phyloP scores from a whole-genome alignment of 148 eudicot genomes.

The Oxyria digyna region DNA sequence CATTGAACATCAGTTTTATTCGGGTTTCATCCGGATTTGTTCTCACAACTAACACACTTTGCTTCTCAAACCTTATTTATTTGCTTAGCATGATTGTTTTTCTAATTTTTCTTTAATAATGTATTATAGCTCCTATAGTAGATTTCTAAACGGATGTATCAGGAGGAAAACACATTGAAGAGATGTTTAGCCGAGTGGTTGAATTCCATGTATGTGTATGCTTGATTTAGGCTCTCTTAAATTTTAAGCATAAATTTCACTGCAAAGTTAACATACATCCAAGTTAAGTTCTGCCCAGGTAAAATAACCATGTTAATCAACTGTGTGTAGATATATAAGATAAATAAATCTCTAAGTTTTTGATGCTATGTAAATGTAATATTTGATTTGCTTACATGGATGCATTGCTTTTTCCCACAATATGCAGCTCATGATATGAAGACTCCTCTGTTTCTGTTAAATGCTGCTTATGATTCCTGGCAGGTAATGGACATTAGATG shows the following conservation, averaged over 20 bases:
- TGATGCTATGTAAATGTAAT: background rate
- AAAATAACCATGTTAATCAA: background rate
- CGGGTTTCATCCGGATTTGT: no score
- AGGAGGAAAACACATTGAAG: background rate
- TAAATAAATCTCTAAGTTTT: no score
- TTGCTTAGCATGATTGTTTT: no score
- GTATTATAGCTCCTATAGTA: no score
- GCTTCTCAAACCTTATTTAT: no score
- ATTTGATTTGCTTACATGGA: background rate
- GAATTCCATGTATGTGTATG: background rate
- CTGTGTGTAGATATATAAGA: no score
- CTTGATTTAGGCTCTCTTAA: no score
- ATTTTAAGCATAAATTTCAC: no score
- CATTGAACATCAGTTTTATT: no score
- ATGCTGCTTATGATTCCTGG: slow-evolving; percentile 10
- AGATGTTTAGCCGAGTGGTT: background rate
- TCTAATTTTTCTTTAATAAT: no score
- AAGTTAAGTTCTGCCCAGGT: background rate
- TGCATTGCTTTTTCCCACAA: slow-evolving; percentile 10
- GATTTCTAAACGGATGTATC: slow-evolving; percentile 4
- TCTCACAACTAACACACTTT: no score
- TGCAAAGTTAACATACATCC: background rate
- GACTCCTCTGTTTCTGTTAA: slow-evolving; percentile 6
- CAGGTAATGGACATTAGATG: background rate
- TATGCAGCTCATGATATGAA: slow-evolving; percentile 6